Evolutionary conservation across 2,329 filamentous ascomycete species (phyloP).

Genomic region (Aspergillus bombycis): DNA sequence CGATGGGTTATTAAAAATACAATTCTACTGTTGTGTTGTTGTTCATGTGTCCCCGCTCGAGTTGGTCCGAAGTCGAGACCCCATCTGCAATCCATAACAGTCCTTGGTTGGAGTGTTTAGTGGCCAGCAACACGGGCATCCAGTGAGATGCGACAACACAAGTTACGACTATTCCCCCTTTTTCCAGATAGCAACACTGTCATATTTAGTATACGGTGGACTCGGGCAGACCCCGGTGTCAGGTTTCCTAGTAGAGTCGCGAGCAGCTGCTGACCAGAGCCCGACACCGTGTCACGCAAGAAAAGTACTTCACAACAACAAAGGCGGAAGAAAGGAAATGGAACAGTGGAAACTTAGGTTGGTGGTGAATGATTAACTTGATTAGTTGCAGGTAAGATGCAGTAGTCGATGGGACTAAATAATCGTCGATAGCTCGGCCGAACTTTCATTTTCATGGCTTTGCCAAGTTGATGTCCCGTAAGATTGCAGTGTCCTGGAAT

Average conservation of each 20-base stretch:
- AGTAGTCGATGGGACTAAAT: conserved; percentile 16
- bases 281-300: background rate
- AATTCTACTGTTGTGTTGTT: conserved; percentile 2
- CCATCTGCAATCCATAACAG: background rate
- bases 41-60: conserved; percentile 3
- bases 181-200: background rate
- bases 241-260: background rate
- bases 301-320: conserved; percentile 1
- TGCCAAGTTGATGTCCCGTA: conserved; percentile 2
- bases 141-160: background rate
- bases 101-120: background rate
- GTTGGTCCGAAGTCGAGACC: background rate
- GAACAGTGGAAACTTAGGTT: conserved; percentile 13
- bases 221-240: background rate
- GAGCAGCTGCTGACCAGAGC: background rate
- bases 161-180: too few relatives aligned
- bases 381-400: conserved; percentile 16
- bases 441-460: conserved; percentile 8
- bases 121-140: background rate
- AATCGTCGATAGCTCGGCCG: conserved; percentile 13
- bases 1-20: background rate
- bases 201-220: background rate
- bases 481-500: background rate
- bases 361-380: conserved; percentile 15
- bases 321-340: background rate